phyloP scores from a whole-genome alignment of 768 basidiomycete species.

The Strobilomyces echinocephalus region DNA sequence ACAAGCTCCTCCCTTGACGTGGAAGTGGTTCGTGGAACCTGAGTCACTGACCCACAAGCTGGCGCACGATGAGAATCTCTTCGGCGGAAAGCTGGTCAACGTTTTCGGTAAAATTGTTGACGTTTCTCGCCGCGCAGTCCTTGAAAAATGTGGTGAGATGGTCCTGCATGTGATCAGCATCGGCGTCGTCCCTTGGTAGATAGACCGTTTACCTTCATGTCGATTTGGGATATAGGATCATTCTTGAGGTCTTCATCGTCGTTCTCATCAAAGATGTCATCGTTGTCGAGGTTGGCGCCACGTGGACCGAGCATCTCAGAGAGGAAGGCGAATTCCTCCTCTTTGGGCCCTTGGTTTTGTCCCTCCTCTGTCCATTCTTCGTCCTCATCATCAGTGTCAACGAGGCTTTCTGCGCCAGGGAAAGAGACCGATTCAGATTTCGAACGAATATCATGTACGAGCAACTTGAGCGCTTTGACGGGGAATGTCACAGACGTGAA shows the following conservation, averaged over 20 bases:
- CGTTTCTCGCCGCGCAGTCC: constrained; percentile 61
- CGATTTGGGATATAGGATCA: constrained; percentile 83
- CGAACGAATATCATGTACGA: constrained; percentile 78
- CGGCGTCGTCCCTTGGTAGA: not conserved
- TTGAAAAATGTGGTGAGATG: constrained; percentile 68
- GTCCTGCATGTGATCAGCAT: constrained; percentile 37
- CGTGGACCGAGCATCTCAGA: constrained; percentile 78
- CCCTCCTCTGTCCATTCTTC: constrained; percentile 96
- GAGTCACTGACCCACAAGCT: constrained; percentile 36
- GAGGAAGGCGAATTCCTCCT: constrained; percentile 78
- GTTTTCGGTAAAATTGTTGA: constrained; percentile 54
- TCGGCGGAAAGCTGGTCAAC: constrained; percentile 67
- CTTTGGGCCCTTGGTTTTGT: constrained; percentile 52
- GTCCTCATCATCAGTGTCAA: constrained; percentile 80
- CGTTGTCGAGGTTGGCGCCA: constrained; percentile 70
- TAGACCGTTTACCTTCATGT: constrained; percentile 52
- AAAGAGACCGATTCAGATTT: constrained; percentile 71
- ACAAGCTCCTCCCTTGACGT: not conserved
- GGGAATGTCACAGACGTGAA: constrained; percentile 86
- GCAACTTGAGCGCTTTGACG: constrained; percentile 85
- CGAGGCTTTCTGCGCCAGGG: constrained; percentile 51
- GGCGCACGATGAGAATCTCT: constrained; percentile 63
- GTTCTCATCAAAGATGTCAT: constrained; percentile 65
- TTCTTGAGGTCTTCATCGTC: constrained; percentile 86
- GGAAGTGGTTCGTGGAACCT: not conserved